Base-by-base conservation (phyloP, 2,329 filamentous ascomycete genomes). In the Didymosphaeria variabile region DNA sequence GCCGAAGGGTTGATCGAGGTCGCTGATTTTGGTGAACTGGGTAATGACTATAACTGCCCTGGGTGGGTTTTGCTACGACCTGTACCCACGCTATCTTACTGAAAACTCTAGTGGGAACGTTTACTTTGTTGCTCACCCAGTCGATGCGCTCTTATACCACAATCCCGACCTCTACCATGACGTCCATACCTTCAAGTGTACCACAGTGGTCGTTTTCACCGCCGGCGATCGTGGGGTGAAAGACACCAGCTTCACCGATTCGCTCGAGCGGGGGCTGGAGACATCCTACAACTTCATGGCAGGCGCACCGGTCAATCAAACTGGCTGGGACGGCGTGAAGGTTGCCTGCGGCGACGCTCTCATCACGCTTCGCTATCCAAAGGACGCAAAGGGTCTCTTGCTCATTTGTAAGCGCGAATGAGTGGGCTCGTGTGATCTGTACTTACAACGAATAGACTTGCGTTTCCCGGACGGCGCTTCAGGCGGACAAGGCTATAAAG, bases 91-190 rank as follows among this genome's bases (percentile, higher is more conserved):
- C 23, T 1, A 34, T n/a, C 13, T 42, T 7, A 44, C 36, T 54
- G 36, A 54, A 19, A 8, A 36, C 3, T 12, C n/a, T 21, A 74
- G 71, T 44, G 72, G 72, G 38, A 67, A 68, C 8, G 58, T 74
- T 36, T 74, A 74, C 62, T 72, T 73, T 61, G 63, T 60, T 32
- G 73, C 71, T 0, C 69, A 74, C 34, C 70, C 70, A 19, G 63
- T 65, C 34, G 73, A 75, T 47, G 61, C 57, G 44, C 53, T 74
- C 1, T 65, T 76, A 26, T 76, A 68, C 57, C 70, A 73, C 42
- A 73, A 68, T 29, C 72, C 73, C 2, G 68, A 74, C 31, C 65
- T 76, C 44, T 67, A 65, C 49, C 71, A 71, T 36, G 72, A 75
- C 38, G 56, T 76, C 40, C 65, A 67, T 47, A 67, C 69, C 23